Conservation (phyloP, 495 filamentous ascomycete species). For the Pyronema domesticum region DNA sequence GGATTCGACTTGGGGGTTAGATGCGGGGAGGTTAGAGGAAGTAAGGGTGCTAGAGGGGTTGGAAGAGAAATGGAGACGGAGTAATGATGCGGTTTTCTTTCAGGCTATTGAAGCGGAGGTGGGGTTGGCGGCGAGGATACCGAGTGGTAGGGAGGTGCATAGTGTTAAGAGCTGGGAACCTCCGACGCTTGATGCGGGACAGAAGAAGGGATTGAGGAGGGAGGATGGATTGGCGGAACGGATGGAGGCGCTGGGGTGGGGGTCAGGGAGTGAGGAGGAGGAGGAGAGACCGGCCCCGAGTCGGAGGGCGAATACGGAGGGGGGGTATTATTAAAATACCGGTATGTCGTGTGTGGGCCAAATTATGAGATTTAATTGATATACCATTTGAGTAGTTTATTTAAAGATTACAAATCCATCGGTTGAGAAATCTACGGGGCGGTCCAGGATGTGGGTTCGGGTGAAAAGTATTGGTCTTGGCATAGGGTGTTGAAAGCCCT, state of each 20-base stretch:
- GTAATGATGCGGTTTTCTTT: conserved; percentile 72
- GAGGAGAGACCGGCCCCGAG: background rate
- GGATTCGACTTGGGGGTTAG: conserved; percentile 51
- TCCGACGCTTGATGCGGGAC: conserved; percentile 35
- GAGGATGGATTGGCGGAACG: conserved; percentile 23
- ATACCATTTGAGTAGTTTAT: background rate
- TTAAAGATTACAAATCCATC: background rate
- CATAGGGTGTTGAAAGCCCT: background rate
- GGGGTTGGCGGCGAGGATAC: conserved; percentile 55
- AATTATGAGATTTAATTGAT: background rate
- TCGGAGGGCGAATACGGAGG: background rate
- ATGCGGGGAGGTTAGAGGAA: conserved; percentile 73
- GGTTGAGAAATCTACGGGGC: background rate
- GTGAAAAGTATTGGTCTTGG: background rate
- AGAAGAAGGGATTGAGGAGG: conserved; percentile 31
- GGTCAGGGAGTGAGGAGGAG: background rate
- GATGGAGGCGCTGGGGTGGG: conserved; percentile 5
- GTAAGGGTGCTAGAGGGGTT: conserved; percentile 70
- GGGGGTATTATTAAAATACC: background rate
- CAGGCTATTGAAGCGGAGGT: conserved; percentile 55
- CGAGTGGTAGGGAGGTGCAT: conserved; percentile 77
- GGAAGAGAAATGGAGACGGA: conserved; percentile 73
- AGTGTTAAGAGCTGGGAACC: conserved; percentile 41
- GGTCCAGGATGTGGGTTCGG: background rate
- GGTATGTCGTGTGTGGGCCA: background rate